These are phyloP conservation scores for Silene conica DNA, from an alignment of 148 eudicot species.

Conservation along the genomic window DNA sequence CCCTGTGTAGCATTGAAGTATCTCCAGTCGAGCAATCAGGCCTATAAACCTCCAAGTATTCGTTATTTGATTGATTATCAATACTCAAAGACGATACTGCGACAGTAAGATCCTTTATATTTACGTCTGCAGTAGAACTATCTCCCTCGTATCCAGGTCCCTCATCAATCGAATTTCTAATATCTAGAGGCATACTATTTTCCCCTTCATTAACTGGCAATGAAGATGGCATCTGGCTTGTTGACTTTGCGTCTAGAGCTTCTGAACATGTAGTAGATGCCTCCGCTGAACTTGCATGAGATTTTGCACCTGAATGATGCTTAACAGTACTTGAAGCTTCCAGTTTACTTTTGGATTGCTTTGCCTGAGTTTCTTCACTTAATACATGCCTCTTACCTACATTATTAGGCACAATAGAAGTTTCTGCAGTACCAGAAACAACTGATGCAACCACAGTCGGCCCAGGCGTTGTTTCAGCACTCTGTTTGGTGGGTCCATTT, in stretches of 20 bases:
- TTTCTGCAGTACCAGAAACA: conserved; percentile 29
- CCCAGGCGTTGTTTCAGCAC: conserved; percentile 37
- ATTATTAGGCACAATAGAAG: conserved; percentile 30
- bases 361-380: conserved; percentile 34
- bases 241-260: conserved; percentile 24
- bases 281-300: conserved; percentile 23
- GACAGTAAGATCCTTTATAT: conserved; percentile 32
- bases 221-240: conserved; percentile 24
- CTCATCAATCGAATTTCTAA: conserved; percentile 21
- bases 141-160: conserved; percentile 30
- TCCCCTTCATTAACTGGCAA: conserved; percentile 20
- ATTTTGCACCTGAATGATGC: conserved; percentile 26
- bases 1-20: conserved; percentile 23
- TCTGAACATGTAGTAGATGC: conserved; percentile 29
- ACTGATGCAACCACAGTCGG: conserved; percentile 36
- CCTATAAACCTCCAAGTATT: conserved; percentile 24
- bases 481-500: conserved; percentile 52
- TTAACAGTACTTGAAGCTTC: conserved; percentile 37
- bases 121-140: conserved; percentile 27
- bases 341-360: conserved; percentile 32
- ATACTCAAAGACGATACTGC: conserved; percentile 35
- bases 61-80: conserved; percentile 28
- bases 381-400: conserved; percentile 32
- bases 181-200: conserved; percentile 16
- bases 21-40: conserved; percentile 32